Evolutionary conservation across 2,329 filamentous ascomycete genomes (phyloP).

Genomic region (Myriosclerotinia duriaeana): DNA sequence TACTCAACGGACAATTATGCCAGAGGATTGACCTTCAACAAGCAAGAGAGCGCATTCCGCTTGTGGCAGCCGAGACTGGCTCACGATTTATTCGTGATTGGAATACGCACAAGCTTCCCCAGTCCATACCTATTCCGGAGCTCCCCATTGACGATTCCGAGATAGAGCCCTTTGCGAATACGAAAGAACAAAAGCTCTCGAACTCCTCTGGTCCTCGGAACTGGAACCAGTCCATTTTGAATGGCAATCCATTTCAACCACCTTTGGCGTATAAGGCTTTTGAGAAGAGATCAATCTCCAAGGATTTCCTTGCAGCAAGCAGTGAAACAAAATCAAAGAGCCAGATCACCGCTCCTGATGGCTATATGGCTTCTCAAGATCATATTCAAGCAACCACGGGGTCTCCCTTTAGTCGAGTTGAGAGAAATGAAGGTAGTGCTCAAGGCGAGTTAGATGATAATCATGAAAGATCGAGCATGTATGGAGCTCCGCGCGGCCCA

Average conservation of each 20-base stretch:
- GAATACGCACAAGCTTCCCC: neutral
- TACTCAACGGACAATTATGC: conserved; percentile 1
- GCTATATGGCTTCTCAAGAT: neutral
- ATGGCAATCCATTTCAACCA: neutral
- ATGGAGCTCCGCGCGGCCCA: too few relatives aligned
- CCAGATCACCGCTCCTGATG: neutral
- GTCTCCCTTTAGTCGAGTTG: too few relatives aligned
- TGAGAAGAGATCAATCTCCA: neutral
- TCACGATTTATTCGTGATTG: neutral
- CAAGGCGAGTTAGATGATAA: too few relatives aligned
- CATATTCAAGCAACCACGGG: too few relatives aligned
- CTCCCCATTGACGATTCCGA: too few relatives aligned
- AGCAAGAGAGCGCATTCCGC: neutral
- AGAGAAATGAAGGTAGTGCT: too few relatives aligned
- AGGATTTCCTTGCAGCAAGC: neutral
- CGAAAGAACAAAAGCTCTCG: neutral
- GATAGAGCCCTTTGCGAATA: neutral
- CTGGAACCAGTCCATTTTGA: too few relatives aligned
- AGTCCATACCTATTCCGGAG: neutral
- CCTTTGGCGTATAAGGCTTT: neutral
- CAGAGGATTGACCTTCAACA: neutral
- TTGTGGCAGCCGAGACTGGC: neutral
- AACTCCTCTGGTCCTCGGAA: neutral
- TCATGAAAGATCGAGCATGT: too few relatives aligned
- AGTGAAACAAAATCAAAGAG: neutral